These are phyloP conservation scores for Scutellospora calospora DNA, from an alignment of 371 early-diverging fungal genomes.

Conservation along the genomic window DNA sequence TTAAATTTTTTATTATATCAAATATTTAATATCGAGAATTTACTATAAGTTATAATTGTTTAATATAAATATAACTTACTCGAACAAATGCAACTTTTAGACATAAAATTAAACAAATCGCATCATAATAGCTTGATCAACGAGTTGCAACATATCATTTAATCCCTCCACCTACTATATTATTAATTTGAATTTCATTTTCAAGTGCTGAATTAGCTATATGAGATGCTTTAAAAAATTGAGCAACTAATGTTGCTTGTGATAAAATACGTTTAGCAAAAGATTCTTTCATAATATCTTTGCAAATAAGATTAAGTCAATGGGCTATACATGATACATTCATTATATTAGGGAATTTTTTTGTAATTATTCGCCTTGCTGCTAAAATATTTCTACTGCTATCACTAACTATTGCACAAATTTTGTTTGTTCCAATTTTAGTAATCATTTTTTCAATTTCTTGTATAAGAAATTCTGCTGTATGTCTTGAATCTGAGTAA, in stretches of 20 bases:
- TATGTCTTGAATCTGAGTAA: background rate
- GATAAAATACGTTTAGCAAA: background rate
- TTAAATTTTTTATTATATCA: too few relatives aligned
- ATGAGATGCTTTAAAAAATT: background rate
- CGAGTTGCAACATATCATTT: background rate
- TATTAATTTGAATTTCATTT: background rate
- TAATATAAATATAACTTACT: too few relatives aligned
- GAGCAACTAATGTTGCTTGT: background rate
- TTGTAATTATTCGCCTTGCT: background rate
- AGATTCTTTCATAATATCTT: constrained; percentile 15
- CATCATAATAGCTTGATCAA: background rate
- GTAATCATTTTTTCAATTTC: background rate
- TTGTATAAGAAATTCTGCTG: background rate
- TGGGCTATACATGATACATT: background rate
- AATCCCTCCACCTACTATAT: background rate
- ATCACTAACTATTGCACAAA: constrained; percentile 5
- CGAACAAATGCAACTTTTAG: too few relatives aligned
- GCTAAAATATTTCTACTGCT: background rate
- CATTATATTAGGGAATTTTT: background rate
- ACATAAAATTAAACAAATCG: background rate
- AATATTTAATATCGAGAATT: too few relatives aligned
- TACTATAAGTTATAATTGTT: too few relatives aligned
- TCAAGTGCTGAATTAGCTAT: background rate
- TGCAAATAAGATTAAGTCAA: constrained; percentile 13
- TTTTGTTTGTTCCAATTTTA: background rate